Conservation (phyloP, 306 rosid species). For the Albizia julibrissin region DNA sequence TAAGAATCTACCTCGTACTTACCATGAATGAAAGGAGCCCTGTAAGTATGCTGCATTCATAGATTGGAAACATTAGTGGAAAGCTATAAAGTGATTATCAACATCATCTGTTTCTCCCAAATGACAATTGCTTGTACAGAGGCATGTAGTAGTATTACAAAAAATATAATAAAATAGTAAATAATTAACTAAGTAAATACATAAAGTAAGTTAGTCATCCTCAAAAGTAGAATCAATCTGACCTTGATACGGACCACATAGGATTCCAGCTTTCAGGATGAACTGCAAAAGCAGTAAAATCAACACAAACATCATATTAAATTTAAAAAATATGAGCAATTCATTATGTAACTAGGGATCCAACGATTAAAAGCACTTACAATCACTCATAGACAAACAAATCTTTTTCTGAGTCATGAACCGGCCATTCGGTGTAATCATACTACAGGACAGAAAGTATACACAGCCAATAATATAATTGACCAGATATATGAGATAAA, state of each 20-base stretch:
- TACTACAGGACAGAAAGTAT: constrained; percentile 53
- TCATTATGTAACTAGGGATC: constrained; percentile 17
- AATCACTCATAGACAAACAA: constrained; percentile 97
- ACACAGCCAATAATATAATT: constrained; percentile 12
- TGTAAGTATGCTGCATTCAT: constrained; percentile 83
- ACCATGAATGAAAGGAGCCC: constrained; percentile 99
- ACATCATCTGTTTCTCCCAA: constrained; percentile 20
- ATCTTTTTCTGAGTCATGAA: constrained; percentile 90
- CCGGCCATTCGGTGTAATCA: constrained; percentile 95
- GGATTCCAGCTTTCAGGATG: constrained; percentile 99
- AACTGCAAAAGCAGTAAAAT: constrained; percentile 55
- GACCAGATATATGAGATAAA: constrained; percentile 21
- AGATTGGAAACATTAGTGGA: constrained; percentile 45
- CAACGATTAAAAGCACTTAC: constrained; percentile 53
- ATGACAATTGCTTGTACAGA: constrained; percentile 19
- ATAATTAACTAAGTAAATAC: background rate
- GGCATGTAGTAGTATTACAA: constrained; percentile 17
- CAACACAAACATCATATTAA: constrained; percentile 18
- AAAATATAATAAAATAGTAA: background rate
- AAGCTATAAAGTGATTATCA: constrained; percentile 18
- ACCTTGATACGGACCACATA: constrained; percentile 99
- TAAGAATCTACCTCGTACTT: constrained; percentile 40
- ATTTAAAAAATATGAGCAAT: constrained; percentile 17
- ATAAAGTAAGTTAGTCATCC: constrained; percentile 1
- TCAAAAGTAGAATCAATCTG: constrained; percentile 32